phyloP scores from a whole-genome alignment of 106 monocot genomes.

The Allium sativum region DNA sequence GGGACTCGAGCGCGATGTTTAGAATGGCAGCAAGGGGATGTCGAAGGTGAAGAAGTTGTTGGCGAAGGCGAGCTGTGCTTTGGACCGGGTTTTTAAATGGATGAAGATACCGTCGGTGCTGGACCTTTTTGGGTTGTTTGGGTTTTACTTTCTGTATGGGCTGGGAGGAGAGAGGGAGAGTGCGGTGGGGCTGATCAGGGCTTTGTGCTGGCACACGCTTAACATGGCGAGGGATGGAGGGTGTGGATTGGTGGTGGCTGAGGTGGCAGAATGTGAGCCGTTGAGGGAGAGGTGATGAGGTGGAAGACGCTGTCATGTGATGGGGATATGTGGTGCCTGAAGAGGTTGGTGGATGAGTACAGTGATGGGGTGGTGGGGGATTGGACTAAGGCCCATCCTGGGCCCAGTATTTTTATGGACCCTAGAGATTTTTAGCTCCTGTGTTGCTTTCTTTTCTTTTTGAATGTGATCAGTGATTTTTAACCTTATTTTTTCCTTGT shows the following conservation, averaged over 20 bases:
- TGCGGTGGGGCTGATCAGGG: constrained; percentile 21
- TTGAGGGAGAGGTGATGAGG: constrained; percentile 36
- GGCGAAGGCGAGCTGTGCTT: constrained; percentile 33
- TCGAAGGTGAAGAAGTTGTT: constrained; percentile 18
- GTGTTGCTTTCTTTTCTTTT: neutral
- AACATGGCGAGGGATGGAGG: constrained; percentile 44
- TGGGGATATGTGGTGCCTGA: constrained; percentile 74
- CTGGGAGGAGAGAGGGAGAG: constrained; percentile 51
- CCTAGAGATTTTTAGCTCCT: constrained; percentile 31
- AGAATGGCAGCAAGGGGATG: constrained; percentile 59
- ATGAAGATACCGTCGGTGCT: constrained; percentile 66
- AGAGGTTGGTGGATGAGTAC: constrained; percentile 49
- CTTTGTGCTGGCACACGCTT: constrained; percentile 45
- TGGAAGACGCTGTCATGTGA: constrained; percentile 44
- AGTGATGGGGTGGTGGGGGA: constrained; percentile 36
- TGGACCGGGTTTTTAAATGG: constrained; percentile 55
- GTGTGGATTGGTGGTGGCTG: constrained; percentile 52
- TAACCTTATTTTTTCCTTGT: neutral
- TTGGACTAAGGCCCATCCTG: constrained; percentile 52
- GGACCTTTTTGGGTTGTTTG: constrained; percentile 75
- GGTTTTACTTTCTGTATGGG: constrained; percentile 76
- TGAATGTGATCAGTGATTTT: neutral
- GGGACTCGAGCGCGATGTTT: constrained; percentile 78
- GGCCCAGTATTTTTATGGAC: constrained; percentile 50
- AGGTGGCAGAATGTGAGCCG: constrained; percentile 53